These are phyloP conservation scores for Argentina anserina DNA, from an alignment of 306 rosid species.

Conservation along the genomic window DNA sequence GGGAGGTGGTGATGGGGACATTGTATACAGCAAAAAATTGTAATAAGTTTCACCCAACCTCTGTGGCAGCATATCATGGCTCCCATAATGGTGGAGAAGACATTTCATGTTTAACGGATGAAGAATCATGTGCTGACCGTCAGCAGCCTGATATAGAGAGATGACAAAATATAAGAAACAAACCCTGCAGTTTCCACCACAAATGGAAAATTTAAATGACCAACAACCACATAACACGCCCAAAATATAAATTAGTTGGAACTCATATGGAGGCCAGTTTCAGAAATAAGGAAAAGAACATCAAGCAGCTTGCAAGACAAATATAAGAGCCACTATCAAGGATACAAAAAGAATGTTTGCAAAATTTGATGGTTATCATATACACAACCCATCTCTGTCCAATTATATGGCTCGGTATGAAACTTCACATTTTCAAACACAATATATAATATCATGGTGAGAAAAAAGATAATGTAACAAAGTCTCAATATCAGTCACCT, in stretches of 20 bases:
- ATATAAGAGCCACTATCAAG: not conserved
- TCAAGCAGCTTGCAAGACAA: not conserved
- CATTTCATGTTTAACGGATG: constrained; percentile 91
- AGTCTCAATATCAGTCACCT: constrained; percentile 44
- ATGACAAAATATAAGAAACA: constrained; percentile 23
- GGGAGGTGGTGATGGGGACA: not conserved
- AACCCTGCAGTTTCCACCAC: not conserved
- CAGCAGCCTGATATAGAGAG: constrained; percentile 70
- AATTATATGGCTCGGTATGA: not conserved
- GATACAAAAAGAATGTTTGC: not conserved
- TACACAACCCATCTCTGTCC: not conserved
- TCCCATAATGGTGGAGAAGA: constrained; percentile 75
- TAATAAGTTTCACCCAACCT: constrained; percentile 46
- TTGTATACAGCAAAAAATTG: not conserved
- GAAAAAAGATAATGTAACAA: not conserved
- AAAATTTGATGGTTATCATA: not conserved
- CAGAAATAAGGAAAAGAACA: not conserved
- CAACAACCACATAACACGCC: not conserved
- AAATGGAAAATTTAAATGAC: not conserved
- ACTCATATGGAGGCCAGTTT: not conserved
- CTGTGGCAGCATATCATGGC: constrained; percentile 73
- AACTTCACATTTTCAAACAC: not conserved
- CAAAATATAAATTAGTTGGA: constrained; percentile 1
- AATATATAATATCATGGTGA: not conserved
- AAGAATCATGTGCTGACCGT: constrained; percentile 95